Evolutionary conservation across 306 rosid species (phyloP), one percentile per base, ranked within the genome.

Genomic region (Ormosia semicastrata): DNA sequence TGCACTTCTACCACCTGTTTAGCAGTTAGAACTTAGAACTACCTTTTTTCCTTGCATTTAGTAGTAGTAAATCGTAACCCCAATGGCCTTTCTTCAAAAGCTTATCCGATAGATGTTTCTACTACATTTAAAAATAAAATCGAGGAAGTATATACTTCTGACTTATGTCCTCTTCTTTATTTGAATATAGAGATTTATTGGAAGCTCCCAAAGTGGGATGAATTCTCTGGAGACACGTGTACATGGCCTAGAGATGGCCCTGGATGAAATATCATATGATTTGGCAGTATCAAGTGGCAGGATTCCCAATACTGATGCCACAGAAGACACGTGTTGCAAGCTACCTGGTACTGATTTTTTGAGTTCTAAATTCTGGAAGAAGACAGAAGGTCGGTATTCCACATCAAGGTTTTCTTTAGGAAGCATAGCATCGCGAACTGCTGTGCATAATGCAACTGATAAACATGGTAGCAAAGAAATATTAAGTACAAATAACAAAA

Each of bases 341-440:
- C 90, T 95, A 80, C 99, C 98, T 11, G 99, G 97, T 81, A 85
- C 98, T 67, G 99, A 93, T 43, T 95, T 95, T 78, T 82, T 89
- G 89, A 95, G 98, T 82, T 88, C 94, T 85, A 95, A 92, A 86
- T 90, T 95, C 88, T 92, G 99, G 99, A 91, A 88, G 71, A 89
- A 89, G 87, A 78, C 94, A 10, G 98, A 93, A 76, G 89, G 91
- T 75, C 88, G 89, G 68, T 91, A 82, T 85, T 80, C 89, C 74
- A 41, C 87, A 50, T 73, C 94, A 77, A 89, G 90, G 84, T 68
- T 92, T 84, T 83, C 92, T 83, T 77, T 86, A 8, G 92, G 91
- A 83, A 83, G 77, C 54, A 39, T 64, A 30, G 44, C 83, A 81
- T 86, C 92, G 6, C 82, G 74, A 63, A 88, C 69, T 77, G 75